Evolutionary conservation across 1,284 basidiomycete species (phyloP), one percentile per base, ranked within the genome.

Genomic region (Cryptococcus sp.): DNA sequence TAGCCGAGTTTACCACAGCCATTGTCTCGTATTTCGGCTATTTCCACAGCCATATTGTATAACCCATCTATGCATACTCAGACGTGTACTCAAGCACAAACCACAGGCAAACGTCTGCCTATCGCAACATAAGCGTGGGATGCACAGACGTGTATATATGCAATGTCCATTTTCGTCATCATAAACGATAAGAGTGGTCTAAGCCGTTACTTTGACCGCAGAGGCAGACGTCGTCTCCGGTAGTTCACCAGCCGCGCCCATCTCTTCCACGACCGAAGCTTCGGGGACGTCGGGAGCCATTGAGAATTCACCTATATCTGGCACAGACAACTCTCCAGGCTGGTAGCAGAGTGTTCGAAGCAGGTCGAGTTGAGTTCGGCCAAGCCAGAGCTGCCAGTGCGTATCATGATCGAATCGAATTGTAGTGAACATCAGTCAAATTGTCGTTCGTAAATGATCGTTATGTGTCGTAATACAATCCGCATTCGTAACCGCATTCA

Each of bases 301-400:
- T 20, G 62, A 64, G 46, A 72, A 65, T 46, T 69, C 68, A 15
- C 54, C 57, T n/a, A 77, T 57, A 52, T 76, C 70, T 3, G 72
- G 65, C 62, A 63, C 47, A 45, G 63, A 43, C 23, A 77, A 52
- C 26, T 70, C 69, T 13, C 75, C 75, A 23, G 75, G 75, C 51
- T 70, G 62, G 57, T 64, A 77, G 57, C 73, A 75, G 22, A 68
- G 54, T 5, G 72, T 75, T 22, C 73, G 64, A 68, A 76, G 64
- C 11, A 72, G 55, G 59, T 76, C 74, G 48, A 74, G 59, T 54
- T 75, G 73, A n/a, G 65, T 72, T 38, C 73, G 67, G 47, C 66
- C 52, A 47, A 72, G 62, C 68, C 67, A 73, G 19, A 56, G 54
- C 74, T 76, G 64, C 46, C 4, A 2, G 37, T 46, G 17, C 7